phyloP scores from a whole-genome alignment of 257 asterid genomes.

The Solanum commersonii region DNA sequence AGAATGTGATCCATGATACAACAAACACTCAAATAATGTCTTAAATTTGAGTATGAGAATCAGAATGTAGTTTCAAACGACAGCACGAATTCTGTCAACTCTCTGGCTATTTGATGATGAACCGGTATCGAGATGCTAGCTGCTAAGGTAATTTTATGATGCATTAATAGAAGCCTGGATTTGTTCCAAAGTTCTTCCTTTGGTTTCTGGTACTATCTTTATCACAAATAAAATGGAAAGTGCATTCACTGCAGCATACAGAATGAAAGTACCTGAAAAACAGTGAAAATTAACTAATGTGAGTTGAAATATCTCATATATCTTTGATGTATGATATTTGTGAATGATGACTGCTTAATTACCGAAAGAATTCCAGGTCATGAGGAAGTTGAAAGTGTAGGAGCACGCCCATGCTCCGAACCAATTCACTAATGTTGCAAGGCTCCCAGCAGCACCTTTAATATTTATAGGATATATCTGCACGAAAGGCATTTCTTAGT shows the following conservation, averaged over 20 bases:
- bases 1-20: background rate
- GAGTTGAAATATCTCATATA: background rate
- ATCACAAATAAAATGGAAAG: slow-evolving; percentile 64
- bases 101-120: too few relatives aligned
- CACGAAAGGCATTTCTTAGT: background rate
- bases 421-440: slow-evolving; percentile 90
- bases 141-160: background rate
- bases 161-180: slow-evolving; percentile 62
- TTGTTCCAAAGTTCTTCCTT: slow-evolving; percentile 82
- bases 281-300: background rate
- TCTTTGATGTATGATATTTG: background rate
- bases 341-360: background rate
- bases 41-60: background rate
- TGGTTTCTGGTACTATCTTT: slow-evolving; percentile 81
- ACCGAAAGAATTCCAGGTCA: slow-evolving; percentile 88
- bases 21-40: background rate
- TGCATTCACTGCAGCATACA: slow-evolving; percentile 65
- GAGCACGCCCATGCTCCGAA: slow-evolving; percentile 92
- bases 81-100: background rate
- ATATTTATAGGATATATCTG: slow-evolving; percentile 90
- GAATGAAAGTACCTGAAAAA: slow-evolving; percentile 66
- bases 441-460: slow-evolving; percentile 91
- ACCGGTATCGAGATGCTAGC: too few relatives aligned
- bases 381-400: slow-evolving; percentile 84
- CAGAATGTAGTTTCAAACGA: background rate